These are phyloP conservation scores for baker's yeast (Saccharomyces cerevisiae) DNA, from an alignment of 805 yeast species.

Conservation along the genomic window DNA sequence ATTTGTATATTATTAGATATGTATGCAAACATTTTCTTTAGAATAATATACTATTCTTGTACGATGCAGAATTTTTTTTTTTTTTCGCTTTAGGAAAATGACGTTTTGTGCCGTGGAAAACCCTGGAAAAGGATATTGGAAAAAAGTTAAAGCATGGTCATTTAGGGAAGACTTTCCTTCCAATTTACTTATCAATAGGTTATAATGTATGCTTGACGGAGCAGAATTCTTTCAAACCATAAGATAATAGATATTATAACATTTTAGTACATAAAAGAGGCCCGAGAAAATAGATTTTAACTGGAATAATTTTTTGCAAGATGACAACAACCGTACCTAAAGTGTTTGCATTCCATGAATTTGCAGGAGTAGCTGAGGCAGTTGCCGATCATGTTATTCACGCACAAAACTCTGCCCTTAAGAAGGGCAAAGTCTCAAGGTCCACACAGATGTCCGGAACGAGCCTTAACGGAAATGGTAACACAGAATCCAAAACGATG, in stretches of 20 bases:
- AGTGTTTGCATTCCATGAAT: conserved; percentile 85
- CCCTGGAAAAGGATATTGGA: not conserved
- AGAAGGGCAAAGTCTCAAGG: conserved; percentile 11
- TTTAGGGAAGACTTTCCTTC: not conserved
- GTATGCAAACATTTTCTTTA: not conserved
- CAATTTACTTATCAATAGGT: not conserved
- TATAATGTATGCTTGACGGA: not conserved
- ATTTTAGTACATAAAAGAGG: not conserved
- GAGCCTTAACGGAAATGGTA: conserved; percentile 6
- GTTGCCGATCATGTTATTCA: conserved; percentile 90
- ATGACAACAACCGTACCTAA: conserved; percentile 94
- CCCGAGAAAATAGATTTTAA: not conserved
- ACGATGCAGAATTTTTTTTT: not conserved
- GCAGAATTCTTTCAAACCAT: not conserved
- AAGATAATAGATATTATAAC: not conserved
- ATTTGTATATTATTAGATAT: not conserved
- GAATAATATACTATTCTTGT: not conserved
- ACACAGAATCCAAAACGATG: conserved; percentile 8
- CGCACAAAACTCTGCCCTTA: conserved; percentile 60
- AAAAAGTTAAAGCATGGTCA: not conserved
- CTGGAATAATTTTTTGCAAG: not conserved
- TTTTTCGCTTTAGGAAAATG: not conserved
- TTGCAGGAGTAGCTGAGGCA: conserved; percentile 87
- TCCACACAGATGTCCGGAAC: conserved; percentile 18
- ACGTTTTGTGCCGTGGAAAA: not conserved